Percentiles rank a stretch among this genome's conserved stretches.
phyloP scores from a whole-genome alignment of 768 basidiomycete species.

The Lactarius tabidus region DNA sequence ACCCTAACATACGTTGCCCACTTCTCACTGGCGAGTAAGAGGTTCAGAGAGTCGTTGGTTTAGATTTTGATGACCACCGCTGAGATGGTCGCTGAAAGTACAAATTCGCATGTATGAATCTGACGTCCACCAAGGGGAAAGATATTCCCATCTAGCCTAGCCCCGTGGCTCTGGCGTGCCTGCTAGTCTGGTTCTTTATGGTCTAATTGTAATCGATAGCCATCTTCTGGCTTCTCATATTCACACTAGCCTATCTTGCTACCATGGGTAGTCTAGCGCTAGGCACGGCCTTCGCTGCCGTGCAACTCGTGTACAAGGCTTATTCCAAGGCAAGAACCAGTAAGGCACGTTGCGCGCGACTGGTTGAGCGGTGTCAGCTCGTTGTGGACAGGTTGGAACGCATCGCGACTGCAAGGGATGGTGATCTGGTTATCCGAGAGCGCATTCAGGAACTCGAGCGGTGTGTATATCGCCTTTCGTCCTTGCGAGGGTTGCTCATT shows the following conservation, averaged over 20 bases:
- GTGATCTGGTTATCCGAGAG: slow-evolving; percentile 9
- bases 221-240: background rate
- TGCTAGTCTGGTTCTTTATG: background rate
- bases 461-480: background rate
- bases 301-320: slow-evolving; percentile 25
- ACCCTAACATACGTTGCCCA: background rate
- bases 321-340: slow-evolving; percentile 24
- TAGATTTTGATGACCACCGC: background rate
- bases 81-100: background rate
- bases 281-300: slow-evolving; percentile 23
- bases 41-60: background rate
- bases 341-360: slow-evolving; percentile 24
- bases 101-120: background rate
- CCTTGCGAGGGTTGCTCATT: background rate
- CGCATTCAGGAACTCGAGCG: slow-evolving; percentile 21
- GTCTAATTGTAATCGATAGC: background rate
- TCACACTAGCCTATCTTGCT: background rate
- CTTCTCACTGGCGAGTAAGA: background rate
- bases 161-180: background rate
- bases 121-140: background rate
- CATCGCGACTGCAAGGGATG: slow-evolving; percentile 8
- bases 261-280: slow-evolving; percentile 20
- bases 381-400: slow-evolving; percentile 21
- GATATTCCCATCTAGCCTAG: background rate
- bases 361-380: slow-evolving; percentile 24